phyloP scores from a whole-genome alignment of 345 rosid species.

The Populus ilicifolia region DNA sequence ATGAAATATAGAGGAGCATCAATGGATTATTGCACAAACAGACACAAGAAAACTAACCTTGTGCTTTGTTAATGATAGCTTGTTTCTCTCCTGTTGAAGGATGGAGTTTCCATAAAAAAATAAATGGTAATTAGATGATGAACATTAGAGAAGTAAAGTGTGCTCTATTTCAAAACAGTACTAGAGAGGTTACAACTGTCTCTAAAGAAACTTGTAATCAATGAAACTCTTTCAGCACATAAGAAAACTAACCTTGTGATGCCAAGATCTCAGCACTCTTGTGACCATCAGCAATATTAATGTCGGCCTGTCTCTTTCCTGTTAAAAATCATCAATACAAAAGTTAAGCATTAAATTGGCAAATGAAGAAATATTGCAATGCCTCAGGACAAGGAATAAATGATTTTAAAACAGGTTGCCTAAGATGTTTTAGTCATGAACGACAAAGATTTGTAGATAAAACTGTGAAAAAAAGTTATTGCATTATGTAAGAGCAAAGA shows the following conservation, averaged over 20 bases:
- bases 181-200: neutral
- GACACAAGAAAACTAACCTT: conserved; percentile 38
- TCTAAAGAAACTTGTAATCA: neutral
- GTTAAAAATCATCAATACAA: conserved; percentile 6
- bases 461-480: neutral
- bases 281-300: conserved; percentile 81
- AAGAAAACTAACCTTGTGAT: conserved; percentile 40
- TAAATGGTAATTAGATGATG: neutral
- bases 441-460: neutral
- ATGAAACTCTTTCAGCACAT: neutral
- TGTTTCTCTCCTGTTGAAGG: neutral
- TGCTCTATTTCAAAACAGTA: neutral
- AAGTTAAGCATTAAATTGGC: neutral
- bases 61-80: conserved; percentile 47
- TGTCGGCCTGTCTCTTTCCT: conserved; percentile 68
- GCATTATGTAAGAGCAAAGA: neutral
- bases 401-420: neutral
- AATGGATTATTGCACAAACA: neutral
- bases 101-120: neutral
- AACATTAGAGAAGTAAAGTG: neutral
- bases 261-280: conserved; percentile 65
- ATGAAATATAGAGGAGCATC: neutral
- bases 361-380: conserved; percentile 1
- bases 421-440: neutral
- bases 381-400: neutral